Conservation (phyloP, 225 moss, liverwort and hornwort genomes). For the Sphagnum tenellum region DNA sequence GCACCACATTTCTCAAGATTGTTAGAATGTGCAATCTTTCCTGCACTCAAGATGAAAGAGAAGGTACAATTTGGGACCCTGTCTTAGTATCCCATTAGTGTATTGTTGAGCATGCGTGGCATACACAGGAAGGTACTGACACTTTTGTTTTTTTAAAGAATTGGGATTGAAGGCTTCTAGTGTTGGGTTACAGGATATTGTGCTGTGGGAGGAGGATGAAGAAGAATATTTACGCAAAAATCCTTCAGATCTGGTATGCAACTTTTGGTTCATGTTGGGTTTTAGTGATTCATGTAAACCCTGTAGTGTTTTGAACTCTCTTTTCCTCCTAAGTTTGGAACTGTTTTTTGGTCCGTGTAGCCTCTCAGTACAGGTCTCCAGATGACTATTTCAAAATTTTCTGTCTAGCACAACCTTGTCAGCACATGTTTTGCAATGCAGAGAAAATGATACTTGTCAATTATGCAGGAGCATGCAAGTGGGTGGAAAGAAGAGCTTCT, state of each 20-base stretch:
- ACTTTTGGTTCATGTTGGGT: not conserved
- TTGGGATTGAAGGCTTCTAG: not conserved
- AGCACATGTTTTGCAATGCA: not conserved
- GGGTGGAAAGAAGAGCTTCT: conserved; percentile 88
- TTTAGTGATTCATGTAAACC: too few species aligned
- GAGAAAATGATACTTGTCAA: conserved; percentile 1
- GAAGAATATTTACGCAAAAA: conserved; percentile 89
- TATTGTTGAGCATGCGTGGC: too few species aligned
- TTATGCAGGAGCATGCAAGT: conserved; percentile 73
- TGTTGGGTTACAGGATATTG: conserved; percentile 46
- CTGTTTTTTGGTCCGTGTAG: not conserved
- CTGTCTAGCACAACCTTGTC: too few species aligned
- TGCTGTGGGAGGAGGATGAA: conserved; percentile 92
- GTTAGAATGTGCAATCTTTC: conserved; percentile 81
- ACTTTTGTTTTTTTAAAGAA: not conserved
- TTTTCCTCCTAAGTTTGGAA: too few species aligned
- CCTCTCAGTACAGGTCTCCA: not conserved
- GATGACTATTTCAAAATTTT: too few species aligned
- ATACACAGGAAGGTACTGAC: too few species aligned
- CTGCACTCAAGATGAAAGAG: conserved; percentile 64
- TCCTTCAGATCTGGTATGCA: conserved; percentile 76
- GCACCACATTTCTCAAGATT: conserved; percentile 82
- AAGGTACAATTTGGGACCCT: conserved; percentile 32
- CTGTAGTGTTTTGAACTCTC: too few species aligned
- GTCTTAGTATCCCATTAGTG: too few species aligned